Evolutionary conservation across 179 eudicot species (phyloP).

Genomic region (Corrigiola litoralis): DNA sequence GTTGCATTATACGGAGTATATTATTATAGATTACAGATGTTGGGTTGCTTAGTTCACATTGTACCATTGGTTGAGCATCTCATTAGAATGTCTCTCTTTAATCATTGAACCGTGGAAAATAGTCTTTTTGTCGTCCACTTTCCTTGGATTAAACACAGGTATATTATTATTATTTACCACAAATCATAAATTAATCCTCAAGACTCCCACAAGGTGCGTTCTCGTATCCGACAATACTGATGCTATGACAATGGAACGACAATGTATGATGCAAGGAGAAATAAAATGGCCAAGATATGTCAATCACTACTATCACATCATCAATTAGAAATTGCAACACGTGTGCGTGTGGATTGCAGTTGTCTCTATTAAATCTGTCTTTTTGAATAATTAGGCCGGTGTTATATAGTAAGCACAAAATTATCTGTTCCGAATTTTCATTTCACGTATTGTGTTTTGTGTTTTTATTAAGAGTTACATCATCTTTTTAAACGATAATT

Average conservation of each 20-base stretch:
- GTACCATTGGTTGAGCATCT: not conserved
- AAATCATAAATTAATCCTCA: not conserved
- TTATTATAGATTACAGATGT: not conserved
- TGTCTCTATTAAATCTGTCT: too few relatives aligned
- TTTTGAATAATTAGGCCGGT: too few relatives aligned
- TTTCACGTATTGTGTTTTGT: too few relatives aligned
- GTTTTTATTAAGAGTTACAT: too few relatives aligned
- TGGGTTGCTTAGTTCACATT: constrained; percentile 10
- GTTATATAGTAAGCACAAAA: too few relatives aligned
- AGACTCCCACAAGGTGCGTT: not conserved
- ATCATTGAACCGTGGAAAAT: not conserved
- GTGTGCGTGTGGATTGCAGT: too few relatives aligned
- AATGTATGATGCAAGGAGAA: not conserved
- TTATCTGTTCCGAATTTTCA: too few relatives aligned
- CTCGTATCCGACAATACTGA: not conserved
- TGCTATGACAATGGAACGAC: not conserved
- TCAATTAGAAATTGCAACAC: too few relatives aligned
- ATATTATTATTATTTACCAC: not conserved
- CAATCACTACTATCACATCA: too few relatives aligned
- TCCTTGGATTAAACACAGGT: not conserved
- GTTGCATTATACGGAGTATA: not conserved
- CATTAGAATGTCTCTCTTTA: not conserved
- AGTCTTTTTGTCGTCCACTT: not conserved
- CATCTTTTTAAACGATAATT: too few relatives aligned
- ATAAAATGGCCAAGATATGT: too few relatives aligned